Evolutionary conservation across 2,329 filamentous ascomycete species (phyloP).

Genomic region (Leptographium radiaticola): DNA sequence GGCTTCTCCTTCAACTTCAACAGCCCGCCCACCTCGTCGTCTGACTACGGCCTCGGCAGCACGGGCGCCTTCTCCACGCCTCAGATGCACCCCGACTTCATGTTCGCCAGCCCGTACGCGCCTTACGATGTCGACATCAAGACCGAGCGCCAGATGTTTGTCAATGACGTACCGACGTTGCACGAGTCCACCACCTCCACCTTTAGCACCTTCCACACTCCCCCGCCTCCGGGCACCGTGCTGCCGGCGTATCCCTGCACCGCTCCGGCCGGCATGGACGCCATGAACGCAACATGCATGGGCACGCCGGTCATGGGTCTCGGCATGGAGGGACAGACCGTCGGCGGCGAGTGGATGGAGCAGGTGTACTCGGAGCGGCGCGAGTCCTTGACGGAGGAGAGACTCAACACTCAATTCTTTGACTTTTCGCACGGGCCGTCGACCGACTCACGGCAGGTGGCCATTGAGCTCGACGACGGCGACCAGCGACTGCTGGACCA

Average conservation of each 20-base stretch:
- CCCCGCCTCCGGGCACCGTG: constrained; percentile 55
- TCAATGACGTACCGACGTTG: constrained; percentile 78
- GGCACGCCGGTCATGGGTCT: constrained; percentile 1
- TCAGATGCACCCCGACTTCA: constrained; percentile 49
- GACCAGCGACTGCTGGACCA: constrained; percentile 82
- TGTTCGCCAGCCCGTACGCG: constrained; percentile 42
- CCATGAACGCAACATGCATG: not conserved
- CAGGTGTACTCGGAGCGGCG: constrained; percentile 54
- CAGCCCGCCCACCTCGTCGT: constrained; percentile 35
- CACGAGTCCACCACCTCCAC: constrained; percentile 81
- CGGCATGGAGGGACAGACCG: not conserved
- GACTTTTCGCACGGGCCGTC: constrained; percentile 55
- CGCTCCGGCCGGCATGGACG: not conserved
- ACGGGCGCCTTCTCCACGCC: constrained; percentile 40
- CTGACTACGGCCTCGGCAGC: constrained; percentile 28
- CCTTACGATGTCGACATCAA: constrained; percentile 94
- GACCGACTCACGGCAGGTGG: constrained; percentile 25
- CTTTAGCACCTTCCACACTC: constrained; percentile 80
- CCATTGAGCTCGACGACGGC: constrained; percentile 73
- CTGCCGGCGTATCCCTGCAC: constrained; percentile 43
- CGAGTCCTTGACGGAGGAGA: constrained; percentile 55
- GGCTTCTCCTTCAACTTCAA: constrained; percentile 68
- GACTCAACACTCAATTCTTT: constrained; percentile 66
- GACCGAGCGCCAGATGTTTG: constrained; percentile 86
- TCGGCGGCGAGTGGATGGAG: constrained; percentile 30